phyloP scores from a whole-genome alignment of 192 early-diverging fungal genomes.

The Ambispora gerdemannii region DNA sequence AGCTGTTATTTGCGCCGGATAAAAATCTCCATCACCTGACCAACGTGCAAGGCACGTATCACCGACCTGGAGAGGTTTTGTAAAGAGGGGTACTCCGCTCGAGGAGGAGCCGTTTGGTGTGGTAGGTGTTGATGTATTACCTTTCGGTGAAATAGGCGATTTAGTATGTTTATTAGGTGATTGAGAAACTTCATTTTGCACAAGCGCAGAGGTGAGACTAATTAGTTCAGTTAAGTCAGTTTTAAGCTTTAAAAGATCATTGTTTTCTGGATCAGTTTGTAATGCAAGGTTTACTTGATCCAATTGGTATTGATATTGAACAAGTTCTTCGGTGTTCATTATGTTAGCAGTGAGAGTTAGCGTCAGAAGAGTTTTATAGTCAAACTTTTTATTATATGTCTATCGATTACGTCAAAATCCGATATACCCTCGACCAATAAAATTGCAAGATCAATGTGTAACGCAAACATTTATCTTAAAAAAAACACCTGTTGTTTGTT shows the following conservation, averaged over 20 bases:
- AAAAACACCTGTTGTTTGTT: too few relatives aligned
- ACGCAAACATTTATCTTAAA: too few relatives aligned
- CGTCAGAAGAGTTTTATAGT: too few relatives aligned
- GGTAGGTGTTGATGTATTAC: slow-evolving; percentile 25
- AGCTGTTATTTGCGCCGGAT: slow-evolving; percentile 58
- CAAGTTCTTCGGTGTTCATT: slow-evolving; percentile 27
- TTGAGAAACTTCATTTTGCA: slow-evolving; percentile 36
- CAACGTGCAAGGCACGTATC: slow-evolving; percentile 65
- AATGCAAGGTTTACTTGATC: slow-evolving; percentile 61
- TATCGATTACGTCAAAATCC: too few relatives aligned
- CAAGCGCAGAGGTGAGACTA: slow-evolving; percentile 48
- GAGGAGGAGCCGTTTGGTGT: slow-evolving; percentile 4
- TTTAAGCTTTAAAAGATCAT: slow-evolving; percentile 63
- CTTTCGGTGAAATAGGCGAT: slow-evolving; percentile 14
- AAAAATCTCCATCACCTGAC: slow-evolving; percentile 63
- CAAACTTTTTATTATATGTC: too few relatives aligned
- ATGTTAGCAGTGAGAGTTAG: background rate
- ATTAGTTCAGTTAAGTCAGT: slow-evolving; percentile 69
- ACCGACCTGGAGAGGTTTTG: slow-evolving; percentile 44
- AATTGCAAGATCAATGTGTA: too few relatives aligned
- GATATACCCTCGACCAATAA: too few relatives aligned
- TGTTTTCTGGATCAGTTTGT: slow-evolving; percentile 61
- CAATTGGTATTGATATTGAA: slow-evolving; percentile 29
- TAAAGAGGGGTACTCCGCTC: background rate
- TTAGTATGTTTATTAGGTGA: slow-evolving; percentile 3